Conservation (phyloP, 2,329 filamentous ascomycete genomes). For the Diaporthe nobilis region DNA sequence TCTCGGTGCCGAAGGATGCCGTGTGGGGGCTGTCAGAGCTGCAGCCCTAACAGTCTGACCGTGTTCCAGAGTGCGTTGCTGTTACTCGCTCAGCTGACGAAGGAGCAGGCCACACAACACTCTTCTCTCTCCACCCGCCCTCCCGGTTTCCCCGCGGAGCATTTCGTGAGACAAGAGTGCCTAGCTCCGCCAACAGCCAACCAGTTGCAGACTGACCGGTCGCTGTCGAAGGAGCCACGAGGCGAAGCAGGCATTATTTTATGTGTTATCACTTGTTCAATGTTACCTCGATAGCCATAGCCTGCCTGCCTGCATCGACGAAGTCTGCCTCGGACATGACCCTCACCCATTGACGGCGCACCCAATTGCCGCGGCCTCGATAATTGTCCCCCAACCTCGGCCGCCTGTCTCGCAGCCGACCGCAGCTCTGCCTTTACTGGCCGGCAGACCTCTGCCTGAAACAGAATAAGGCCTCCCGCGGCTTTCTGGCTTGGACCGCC, state of each 20-base stretch:
- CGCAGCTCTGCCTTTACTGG: conserved; percentile 2
- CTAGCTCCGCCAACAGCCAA: not conserved
- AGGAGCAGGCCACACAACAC: not conserved
- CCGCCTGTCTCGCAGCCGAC: conserved; percentile 18
- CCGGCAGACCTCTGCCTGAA: conserved; percentile 26
- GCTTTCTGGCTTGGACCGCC: not conserved
- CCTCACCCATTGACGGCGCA: not conserved
- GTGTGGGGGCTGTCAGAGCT: not conserved
- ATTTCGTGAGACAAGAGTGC: not conserved
- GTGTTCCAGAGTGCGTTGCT: not conserved
- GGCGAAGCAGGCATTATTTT: conserved; percentile 2
- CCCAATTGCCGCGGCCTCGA: not conserved
- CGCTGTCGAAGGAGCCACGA: not conserved
- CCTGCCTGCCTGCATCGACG: not conserved
- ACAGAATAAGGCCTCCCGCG: conserved; percentile 21
- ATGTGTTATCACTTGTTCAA: not conserved
- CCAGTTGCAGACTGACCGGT: not conserved
- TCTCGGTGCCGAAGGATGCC: not conserved
- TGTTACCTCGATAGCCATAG: not conserved
- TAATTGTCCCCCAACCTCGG: conserved; percentile 18
- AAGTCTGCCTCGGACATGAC: conserved; percentile 4
- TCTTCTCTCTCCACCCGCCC: not conserved
- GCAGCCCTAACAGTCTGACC: not conserved
- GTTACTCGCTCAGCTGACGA: not conserved
- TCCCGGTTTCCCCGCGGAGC: not conserved